Base-by-base conservation (phyloP, 352 stramenopile genomes). In the Phytophthora tentaculata region DNA sequence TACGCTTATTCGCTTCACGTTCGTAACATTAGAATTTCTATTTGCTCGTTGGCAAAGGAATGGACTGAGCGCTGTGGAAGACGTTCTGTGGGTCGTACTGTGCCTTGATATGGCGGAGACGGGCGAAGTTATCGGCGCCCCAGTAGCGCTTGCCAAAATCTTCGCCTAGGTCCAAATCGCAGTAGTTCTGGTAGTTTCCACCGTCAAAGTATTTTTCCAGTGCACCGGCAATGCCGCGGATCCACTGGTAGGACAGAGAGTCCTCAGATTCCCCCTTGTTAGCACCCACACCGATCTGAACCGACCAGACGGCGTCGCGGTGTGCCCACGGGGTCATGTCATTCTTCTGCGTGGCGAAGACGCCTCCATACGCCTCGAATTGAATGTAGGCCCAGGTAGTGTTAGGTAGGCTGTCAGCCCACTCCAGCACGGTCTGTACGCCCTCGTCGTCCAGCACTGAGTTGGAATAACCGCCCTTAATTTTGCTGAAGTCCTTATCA, bases 171-270 rank as follows among this genome's bases (percentile, higher is more conserved):
- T 84, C 79, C 28, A 88, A 54, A 41, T 88, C 79, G 69, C 71
- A 81, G 68, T 88, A 88, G 65, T 88, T 85, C 67, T 88, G 79
- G 69, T 88, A 88, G 53, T 81, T 79, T 49, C 67, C 71, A n/a
- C 75, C 77, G 69, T 82, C 77, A 24, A 85, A 71, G 63, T 77
- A 79, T 22, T 69, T 58, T 19, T 70, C 65, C 12, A 88, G 43
- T 0, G 74, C 76, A 16, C 51, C 28, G 9, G 64, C 61, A 53
- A 87, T 80, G 17, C 64, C 69, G 17, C 71, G 69, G 52, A 84
- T 84, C 77, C 77, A 88, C 59, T 81, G 10, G 47, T 79, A 76
- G 16, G 65, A 69, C 43, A 65, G 50, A 26, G 76, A 83, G 43
- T 73, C 58, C 45, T 73, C 61, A 0, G 76, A 70, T 57, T 82